phyloP scores from a whole-genome alignment of 2,329 filamentous ascomycete species.

The Colletotrichum higginsianum region DNA sequence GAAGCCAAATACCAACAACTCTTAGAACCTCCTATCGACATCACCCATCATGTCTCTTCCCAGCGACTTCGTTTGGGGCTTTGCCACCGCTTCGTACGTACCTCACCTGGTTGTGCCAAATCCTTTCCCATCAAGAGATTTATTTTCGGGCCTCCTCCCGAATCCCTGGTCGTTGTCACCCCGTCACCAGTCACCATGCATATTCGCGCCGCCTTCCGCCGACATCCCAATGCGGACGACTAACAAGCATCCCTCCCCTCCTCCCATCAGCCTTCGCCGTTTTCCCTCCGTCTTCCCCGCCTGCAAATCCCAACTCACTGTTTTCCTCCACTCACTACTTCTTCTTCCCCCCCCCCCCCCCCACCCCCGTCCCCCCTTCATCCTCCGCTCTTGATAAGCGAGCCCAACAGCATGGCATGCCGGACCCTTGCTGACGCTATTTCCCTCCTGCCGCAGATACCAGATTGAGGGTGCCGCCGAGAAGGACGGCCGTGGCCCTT shows the following conservation, averaged over 20 bases:
- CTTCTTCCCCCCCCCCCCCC: background rate
- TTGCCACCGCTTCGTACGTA: slow-evolving; percentile 81
- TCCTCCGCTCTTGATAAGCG: slow-evolving; percentile 17
- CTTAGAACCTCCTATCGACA: background rate
- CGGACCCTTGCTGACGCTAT: slow-evolving; percentile 28
- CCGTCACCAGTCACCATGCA: slow-evolving; percentile 10
- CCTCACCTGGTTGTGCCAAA: slow-evolving; percentile 6
- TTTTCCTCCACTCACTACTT: background rate
- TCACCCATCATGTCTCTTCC: slow-evolving; percentile 69
- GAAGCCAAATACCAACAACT: background rate
- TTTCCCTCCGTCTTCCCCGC: slow-evolving; percentile 34
- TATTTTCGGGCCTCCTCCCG: slow-evolving; percentile 1
- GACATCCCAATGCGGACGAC: slow-evolving; percentile 35
- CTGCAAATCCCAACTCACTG: slow-evolving; percentile 10
- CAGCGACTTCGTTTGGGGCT: slow-evolving; percentile 83
- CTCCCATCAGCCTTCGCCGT: slow-evolving; percentile 20
- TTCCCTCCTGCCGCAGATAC: slow-evolving; percentile 70
- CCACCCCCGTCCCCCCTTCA: background rate
- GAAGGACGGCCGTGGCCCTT: slow-evolving; percentile 83
- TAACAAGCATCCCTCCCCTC: slow-evolving; percentile 28
- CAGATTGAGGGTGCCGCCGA: slow-evolving; percentile 86
- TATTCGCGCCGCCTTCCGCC: slow-evolving; percentile 23
- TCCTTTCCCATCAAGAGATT: slow-evolving; percentile 2
- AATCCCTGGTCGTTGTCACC: slow-evolving; percentile 13
- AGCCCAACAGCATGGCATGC: slow-evolving; percentile 26